A percentile compares a stretch with the other conserved stretches of the same genome.
These are phyloP conservation scores for Juglanconis juglandina DNA, from an alignment of 2,329 filamentous ascomycete species.

Conservation along the genomic window DNA sequence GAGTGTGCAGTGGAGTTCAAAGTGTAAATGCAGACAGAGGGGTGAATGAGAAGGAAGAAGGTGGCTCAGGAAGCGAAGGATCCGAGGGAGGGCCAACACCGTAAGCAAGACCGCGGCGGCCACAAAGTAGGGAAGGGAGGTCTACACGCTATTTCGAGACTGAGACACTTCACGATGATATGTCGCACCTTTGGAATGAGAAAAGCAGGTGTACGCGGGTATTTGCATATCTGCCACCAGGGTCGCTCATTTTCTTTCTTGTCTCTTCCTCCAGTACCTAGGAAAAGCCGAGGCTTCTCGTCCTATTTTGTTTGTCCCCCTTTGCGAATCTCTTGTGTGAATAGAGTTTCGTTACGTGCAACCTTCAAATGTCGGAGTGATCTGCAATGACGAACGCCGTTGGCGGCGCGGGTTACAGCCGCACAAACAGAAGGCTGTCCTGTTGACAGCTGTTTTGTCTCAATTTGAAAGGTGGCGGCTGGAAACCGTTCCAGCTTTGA, in stretches of 20 bases:
- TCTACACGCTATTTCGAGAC: not conserved
- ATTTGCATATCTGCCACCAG: not conserved
- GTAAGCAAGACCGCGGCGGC: not conserved
- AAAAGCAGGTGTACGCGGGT: not conserved
- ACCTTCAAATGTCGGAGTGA: not conserved
- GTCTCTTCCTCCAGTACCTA: not conserved
- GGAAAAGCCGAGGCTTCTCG: not conserved
- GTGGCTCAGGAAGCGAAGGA: constrained; percentile 1
- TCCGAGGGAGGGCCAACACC: constrained; percentile 2
- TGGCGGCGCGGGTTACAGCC: not conserved
- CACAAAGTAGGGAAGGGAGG: not conserved
- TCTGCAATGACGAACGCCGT: not conserved
- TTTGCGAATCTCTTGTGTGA: not conserved
- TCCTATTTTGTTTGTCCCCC: not conserved
- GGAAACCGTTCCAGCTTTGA: not conserved
- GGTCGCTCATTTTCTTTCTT: not conserved
- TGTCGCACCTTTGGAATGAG: constrained; percentile 3
- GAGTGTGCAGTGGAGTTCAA: not conserved
- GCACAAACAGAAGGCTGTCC: not conserved
- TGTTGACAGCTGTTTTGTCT: not conserved
- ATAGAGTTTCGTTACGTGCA: not conserved
- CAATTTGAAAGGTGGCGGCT: not conserved
- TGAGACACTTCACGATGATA: constrained; percentile 3
- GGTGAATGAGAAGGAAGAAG: not conserved
- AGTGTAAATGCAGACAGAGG: not conserved